Evolutionary conservation across 1,139 yeast species (phyloP).

Genomic region (Suhomyces terraborum): DNA sequence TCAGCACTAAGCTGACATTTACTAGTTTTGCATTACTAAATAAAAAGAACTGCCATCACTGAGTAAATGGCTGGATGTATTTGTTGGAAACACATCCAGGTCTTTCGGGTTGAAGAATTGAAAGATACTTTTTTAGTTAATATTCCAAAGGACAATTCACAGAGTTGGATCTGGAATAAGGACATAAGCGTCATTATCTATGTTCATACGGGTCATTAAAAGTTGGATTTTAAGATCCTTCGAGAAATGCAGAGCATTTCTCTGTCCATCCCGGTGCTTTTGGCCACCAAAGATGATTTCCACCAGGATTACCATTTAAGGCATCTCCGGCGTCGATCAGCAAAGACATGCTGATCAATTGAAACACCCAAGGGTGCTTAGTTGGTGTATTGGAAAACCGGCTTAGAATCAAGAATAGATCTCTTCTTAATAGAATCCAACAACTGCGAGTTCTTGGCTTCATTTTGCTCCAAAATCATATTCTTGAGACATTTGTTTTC

Average conservation of each 20-base stretch:
- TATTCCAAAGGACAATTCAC: conserved; percentile 14
- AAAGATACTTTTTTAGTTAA: conserved; percentile 16
- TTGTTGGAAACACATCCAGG: conserved; percentile 21
- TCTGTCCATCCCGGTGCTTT: not conserved
- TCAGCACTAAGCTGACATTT: not conserved
- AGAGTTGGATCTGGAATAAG: conserved; percentile 40
- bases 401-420: conserved; percentile 35
- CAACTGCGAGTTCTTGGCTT: conserved; percentile 42
- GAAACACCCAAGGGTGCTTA: conserved; percentile 11
- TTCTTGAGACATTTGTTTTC: conserved; percentile 71
- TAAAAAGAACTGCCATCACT: conserved; percentile 6
- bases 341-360: conserved; percentile 4
- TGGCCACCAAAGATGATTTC: conserved; percentile 1
- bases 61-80: conserved; percentile 10
- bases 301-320: conserved; percentile 1
- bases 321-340: conserved; percentile 4
- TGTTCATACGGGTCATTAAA: conserved; percentile 33
- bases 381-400: conserved; percentile 36
- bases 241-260: conserved; percentile 1
- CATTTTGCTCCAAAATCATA: conserved; percentile 50
- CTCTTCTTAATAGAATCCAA: conserved; percentile 46
- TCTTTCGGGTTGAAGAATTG: conserved; percentile 24
- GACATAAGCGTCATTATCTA: conserved; percentile 21
- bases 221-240: conserved; percentile 40
- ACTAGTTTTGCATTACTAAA: conserved; percentile 9